phyloP scores from a whole-genome alignment of 2,329 filamentous ascomycete genomes.

The Fusarium tanahbumbuense region DNA sequence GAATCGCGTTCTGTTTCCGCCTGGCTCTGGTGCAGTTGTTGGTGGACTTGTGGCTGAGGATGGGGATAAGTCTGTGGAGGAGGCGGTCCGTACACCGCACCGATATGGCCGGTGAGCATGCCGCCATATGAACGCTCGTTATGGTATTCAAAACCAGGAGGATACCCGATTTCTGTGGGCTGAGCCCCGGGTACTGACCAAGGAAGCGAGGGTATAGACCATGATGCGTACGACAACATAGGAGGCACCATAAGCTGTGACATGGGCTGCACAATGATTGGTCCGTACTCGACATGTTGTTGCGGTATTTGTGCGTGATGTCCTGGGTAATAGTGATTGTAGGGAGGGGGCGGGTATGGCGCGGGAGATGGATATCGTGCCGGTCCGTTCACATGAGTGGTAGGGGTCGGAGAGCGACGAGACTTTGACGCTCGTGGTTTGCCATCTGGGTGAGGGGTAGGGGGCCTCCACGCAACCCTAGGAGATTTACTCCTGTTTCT shows the following conservation, averaged over 20 bases:
- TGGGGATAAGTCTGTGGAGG: slow-evolving; percentile 8
- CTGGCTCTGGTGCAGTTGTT: background rate
- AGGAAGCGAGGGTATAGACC: slow-evolving; percentile 9
- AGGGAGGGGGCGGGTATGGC: background rate
- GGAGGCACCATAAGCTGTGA: background rate
- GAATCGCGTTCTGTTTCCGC: background rate
- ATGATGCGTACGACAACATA: slow-evolving; percentile 17
- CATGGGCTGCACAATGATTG: slow-evolving; percentile 4
- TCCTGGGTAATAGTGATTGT: background rate
- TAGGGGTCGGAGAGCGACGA: background rate
- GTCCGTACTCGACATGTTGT: slow-evolving; percentile 1
- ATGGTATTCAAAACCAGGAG: background rate
- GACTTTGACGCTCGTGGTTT: slow-evolving; percentile 9
- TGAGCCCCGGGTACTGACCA: slow-evolving; percentile 3
- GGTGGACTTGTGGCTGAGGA: background rate
- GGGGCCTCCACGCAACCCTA: slow-evolving; percentile 17
- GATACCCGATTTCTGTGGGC: background rate
- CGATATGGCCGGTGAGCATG: background rate
- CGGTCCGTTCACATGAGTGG: background rate
- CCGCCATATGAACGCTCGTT: background rate
- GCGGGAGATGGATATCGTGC: background rate
- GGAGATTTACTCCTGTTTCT: slow-evolving; percentile 12
- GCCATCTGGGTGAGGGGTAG: slow-evolving; percentile 30
- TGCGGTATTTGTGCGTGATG: background rate
- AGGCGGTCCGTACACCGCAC: background rate